phyloP scores from a whole-genome alignment of 31 red algal species.

The Odonthalia washingtoniensis region DNA sequence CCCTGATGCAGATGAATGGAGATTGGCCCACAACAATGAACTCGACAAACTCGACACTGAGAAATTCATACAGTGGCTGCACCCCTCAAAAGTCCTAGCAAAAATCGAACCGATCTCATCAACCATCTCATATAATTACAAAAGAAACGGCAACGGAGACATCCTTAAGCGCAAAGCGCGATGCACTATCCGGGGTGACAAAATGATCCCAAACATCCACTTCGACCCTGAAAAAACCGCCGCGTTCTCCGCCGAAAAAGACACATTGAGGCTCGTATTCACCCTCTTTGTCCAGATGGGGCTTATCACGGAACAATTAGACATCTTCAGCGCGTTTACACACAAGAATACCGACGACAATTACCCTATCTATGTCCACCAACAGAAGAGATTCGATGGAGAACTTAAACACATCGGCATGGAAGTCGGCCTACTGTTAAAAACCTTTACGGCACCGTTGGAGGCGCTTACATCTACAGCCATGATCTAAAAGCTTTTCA shows the following conservation, averaged over 20 bases:
- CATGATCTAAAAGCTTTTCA: background rate
- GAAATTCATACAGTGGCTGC: no score
- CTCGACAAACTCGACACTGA: no score
- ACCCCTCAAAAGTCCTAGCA: no score
- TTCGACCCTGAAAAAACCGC: conserved; percentile 13
- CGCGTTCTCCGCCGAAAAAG: conserved; percentile 1
- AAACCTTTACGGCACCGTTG: background rate
- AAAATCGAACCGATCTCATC: no score
- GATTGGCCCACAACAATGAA: no score
- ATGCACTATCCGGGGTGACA: conserved; percentile 8
- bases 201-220: conserved; percentile 19
- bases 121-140: conserved; percentile 20
- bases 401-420: no score
- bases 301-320: background rate
- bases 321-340: conserved; percentile 2
- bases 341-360: background rate
- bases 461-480: conserved; percentile 3
- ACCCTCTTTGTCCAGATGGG: background rate
- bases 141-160: background rate
- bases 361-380: no score
- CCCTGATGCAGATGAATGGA: no score
- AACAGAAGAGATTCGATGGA: no score
- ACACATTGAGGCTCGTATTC: conserved; percentile 1
- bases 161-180: background rate
- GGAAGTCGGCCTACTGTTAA: no score